Percentiles rank a stretch among this genome's conserved stretches.
Conservation (phyloP, 129 eudicot genomes). For the Arctium lappa region DNA sequence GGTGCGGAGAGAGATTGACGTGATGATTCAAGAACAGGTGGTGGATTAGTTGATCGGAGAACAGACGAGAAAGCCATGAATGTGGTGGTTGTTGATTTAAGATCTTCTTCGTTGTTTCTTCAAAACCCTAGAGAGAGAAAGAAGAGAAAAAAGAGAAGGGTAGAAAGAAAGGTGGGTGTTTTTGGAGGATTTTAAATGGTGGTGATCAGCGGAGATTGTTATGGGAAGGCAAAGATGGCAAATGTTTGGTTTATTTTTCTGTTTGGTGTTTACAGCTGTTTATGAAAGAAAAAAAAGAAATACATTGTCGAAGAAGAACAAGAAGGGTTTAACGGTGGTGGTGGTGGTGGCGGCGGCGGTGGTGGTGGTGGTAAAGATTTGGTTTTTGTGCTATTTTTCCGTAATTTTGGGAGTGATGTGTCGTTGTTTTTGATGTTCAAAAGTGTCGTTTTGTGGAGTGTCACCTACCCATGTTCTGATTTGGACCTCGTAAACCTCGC, state of each 20-base stretch:
- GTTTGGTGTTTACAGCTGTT: slow-evolving; percentile 15
- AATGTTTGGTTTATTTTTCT: not conserved
- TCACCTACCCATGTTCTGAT: not conserved
- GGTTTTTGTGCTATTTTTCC: not conserved
- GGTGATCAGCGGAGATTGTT: slow-evolving; percentile 44
- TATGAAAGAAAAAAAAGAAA: not conserved
- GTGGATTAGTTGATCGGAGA: slow-evolving; percentile 45
- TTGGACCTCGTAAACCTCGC: slow-evolving; percentile 24
- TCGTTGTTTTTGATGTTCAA: slow-evolving; percentile 27
- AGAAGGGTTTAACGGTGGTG: not conserved
- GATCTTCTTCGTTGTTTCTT: not conserved
- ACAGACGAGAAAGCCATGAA: slow-evolving; percentile 52
- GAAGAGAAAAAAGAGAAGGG: not conserved
- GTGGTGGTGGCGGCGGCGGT: not conserved
- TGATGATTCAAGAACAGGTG: slow-evolving; percentile 18
- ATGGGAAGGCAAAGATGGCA: slow-evolving; percentile 2
- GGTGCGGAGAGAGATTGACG: slow-evolving; percentile 6
- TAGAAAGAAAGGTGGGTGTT: slow-evolving; percentile 1
- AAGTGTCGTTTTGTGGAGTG: slow-evolving; percentile 14
- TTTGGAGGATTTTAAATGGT: slow-evolving; percentile 30
- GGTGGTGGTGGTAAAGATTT: slow-evolving; percentile 5
- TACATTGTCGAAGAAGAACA: not conserved
- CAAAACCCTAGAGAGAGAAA: slow-evolving; percentile 34
- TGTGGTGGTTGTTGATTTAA: not conserved
- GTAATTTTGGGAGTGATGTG: slow-evolving; percentile 7